Percentiles rank a stretch among this genome's conserved stretches.
Evolutionary conservation across 1,284 basidiomycete genomes (phyloP).

Genomic region (Cutaneotrichosporon cyanovorans): DNA sequence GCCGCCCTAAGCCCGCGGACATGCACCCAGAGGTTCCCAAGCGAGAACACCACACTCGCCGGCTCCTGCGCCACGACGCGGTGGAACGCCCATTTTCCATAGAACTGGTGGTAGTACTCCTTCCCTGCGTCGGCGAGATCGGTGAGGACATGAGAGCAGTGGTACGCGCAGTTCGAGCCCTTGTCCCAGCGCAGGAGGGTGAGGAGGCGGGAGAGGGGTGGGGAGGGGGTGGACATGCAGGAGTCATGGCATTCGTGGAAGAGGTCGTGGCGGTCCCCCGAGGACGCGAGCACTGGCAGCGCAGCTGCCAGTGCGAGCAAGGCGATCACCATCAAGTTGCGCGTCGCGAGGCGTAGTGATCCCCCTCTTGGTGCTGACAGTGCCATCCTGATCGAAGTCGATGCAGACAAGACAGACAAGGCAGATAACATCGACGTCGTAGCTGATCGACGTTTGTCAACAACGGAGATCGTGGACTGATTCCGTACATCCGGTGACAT

Average conservation of each 20-base stretch:
- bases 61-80: constrained; percentile 84
- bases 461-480: no score
- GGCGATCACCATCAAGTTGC: no score
- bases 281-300: constrained; percentile 44
- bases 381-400: no score
- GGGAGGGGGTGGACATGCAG: constrained; percentile 26
- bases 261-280: constrained; percentile 55
- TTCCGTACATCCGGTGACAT: no score
- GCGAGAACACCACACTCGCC: constrained; percentile 78
- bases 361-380: neutral
- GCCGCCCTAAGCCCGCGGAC: constrained; percentile 54
- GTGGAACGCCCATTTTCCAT: constrained; percentile 97
- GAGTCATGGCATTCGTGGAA: constrained; percentile 53
- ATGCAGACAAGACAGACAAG: no score
- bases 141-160: constrained; percentile 78
- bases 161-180: constrained; percentile 77
- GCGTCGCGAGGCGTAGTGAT: neutral
- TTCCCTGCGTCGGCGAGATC: constrained; percentile 49
- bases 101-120: constrained; percentile 62
- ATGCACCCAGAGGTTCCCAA: constrained; percentile 74
- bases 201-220: constrained; percentile 52
- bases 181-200: constrained; percentile 60
- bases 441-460: no score
- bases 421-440: no score
- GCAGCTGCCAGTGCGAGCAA: constrained; percentile 9